Evolutionary conservation across 1,284 basidiomycete genomes (phyloP).

Genomic region (Sanguinoderma infundibulare): DNA sequence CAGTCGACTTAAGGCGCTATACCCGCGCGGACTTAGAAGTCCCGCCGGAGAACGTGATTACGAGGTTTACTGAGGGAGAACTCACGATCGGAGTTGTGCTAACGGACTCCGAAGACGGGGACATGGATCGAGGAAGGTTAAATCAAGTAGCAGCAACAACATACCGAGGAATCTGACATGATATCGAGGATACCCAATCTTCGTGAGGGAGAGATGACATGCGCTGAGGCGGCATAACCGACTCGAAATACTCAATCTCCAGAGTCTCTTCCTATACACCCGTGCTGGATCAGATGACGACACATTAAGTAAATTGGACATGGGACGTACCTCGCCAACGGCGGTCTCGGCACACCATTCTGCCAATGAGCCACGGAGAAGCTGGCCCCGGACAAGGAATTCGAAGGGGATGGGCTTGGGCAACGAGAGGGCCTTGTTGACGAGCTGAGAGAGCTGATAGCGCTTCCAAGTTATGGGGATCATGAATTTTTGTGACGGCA

Average conservation of each 20-base stretch:
- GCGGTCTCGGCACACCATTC: conserved; percentile 81
- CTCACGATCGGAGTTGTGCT: not conserved
- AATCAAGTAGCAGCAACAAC: no score
- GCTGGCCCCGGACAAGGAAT: conserved; percentile 86
- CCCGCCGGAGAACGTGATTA: not conserved
- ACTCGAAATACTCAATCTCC: conserved; percentile 94
- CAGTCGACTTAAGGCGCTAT: no score
- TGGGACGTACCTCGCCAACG: conserved; percentile 62
- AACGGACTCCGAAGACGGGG: no score
- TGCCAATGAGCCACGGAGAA: conserved; percentile 76
- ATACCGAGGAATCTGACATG: conserved; percentile 71
- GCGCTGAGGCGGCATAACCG: conserved; percentile 87
- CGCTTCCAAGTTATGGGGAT: conserved; percentile 91
- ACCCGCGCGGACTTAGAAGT: no score
- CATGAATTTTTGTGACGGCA: conserved; percentile 94
- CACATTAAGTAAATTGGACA: not conserved
- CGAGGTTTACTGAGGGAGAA: not conserved
- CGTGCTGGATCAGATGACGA: no score
- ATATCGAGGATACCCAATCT: conserved; percentile 92
- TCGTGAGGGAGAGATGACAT: conserved; percentile 85
- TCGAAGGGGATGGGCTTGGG: conserved; percentile 88
- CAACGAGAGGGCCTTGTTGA: conserved; percentile 91
- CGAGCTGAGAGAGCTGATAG: conserved; percentile 96
- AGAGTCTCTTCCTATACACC: conserved; percentile 80
- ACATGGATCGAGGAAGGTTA: no score